Percentiles rank a stretch among this genome's conserved stretches.
phyloP scores from a whole-genome alignment of 164 flowering plant species.

The Litsea cubeba region DNA sequence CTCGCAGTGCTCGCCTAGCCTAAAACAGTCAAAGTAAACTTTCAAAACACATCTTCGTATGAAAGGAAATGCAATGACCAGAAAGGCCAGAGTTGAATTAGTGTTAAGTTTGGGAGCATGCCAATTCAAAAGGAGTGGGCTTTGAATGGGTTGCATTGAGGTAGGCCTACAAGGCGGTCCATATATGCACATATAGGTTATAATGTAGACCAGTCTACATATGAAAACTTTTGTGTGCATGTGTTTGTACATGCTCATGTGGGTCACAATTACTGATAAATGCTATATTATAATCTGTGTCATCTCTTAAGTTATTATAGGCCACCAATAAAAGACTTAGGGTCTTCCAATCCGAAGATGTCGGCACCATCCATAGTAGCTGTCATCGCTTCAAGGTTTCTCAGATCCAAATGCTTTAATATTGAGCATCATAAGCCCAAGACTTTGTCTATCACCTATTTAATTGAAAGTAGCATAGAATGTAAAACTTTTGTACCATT shows the following conservation, averaged over 20 bases:
- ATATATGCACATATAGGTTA: no score
- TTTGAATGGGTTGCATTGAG: no score
- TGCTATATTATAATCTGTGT: no score
- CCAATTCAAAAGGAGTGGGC: no score
- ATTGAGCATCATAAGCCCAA: neutral
- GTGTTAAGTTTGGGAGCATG: no score
- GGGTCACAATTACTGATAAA: no score
- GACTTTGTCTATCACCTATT: neutral
- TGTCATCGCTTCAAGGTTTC: neutral
- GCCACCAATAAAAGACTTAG: neutral
- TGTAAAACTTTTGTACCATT: neutral
- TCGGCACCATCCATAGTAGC: neutral
- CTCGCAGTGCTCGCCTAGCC: conserved; percentile 96
- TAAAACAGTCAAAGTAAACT: conserved; percentile 18
- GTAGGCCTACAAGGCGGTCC: no score
- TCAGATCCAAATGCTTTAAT: neutral
- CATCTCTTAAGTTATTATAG: no score
- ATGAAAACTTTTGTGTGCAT: no score
- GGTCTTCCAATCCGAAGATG: neutral
- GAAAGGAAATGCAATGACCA: neutral
- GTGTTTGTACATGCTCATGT: no score
- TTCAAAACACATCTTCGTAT: neutral
- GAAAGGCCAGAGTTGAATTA: neutral
- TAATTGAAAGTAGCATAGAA: neutral
- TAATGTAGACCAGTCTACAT: no score